Conservation (phyloP, 768 basidiomycete genomes). For the Saitozyma podzolica region DNA sequence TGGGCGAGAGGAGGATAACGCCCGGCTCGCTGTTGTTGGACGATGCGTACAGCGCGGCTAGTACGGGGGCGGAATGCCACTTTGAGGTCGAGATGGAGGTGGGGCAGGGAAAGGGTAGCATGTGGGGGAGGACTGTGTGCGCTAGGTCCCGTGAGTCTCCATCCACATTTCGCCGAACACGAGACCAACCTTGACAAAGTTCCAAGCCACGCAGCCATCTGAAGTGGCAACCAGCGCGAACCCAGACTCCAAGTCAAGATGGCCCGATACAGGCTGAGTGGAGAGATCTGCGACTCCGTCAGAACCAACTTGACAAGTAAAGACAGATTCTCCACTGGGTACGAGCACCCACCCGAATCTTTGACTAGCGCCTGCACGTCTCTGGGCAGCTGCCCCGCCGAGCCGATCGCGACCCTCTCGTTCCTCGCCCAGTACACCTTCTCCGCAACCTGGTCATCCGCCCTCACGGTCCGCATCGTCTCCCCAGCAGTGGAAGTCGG, state of each 20-base stretch:
- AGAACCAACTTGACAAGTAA: background rate
- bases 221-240: slow-evolving; percentile 45
- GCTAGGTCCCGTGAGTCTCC: slow-evolving; percentile 19
- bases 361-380: slow-evolving; percentile 36
- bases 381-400: slow-evolving; percentile 30
- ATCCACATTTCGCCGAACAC: background rate
- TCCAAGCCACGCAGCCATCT: slow-evolving; percentile 48
- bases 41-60: slow-evolving; percentile 51
- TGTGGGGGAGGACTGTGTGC: slow-evolving; percentile 41
- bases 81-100: slow-evolving; percentile 1
- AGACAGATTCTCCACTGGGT: too few species aligned
- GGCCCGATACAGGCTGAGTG: slow-evolving; percentile 23
- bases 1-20: slow-evolving; percentile 70
- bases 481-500: slow-evolving; percentile 42
- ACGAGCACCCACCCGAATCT: slow-evolving; percentile 27
- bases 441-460: slow-evolving; percentile 13
- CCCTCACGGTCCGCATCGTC: slow-evolving; percentile 25
- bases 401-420: slow-evolving; percentile 25
- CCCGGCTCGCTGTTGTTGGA: slow-evolving; percentile 73
- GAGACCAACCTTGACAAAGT: slow-evolving; percentile 43
- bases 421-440: slow-evolving; percentile 32
- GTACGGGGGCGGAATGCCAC: slow-evolving; percentile 27
- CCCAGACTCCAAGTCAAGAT: slow-evolving; percentile 42
- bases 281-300: slow-evolving; percentile 21
- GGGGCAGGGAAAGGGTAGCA: slow-evolving; percentile 50